Percentiles rank a stretch among this genome's conserved stretches.
Evolutionary conservation across 371 early-diverging fungal genomes (phyloP).

Genomic region (Choanephora cucurbitarum): DNA sequence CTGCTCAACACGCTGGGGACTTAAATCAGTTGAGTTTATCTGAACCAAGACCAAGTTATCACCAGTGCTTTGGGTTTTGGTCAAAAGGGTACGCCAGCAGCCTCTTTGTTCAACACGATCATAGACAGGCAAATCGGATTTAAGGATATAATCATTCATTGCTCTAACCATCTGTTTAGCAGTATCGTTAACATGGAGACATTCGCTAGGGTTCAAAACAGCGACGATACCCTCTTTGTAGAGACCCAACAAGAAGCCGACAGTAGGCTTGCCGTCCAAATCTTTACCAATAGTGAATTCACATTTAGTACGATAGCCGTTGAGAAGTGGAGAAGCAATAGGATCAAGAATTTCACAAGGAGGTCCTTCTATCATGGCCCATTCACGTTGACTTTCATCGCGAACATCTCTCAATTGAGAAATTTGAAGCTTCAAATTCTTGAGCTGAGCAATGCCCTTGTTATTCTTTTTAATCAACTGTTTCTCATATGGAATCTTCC

Average conservation of each 20-base stretch:
- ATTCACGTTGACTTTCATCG: conserved; percentile 4
- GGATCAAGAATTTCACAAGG: conserved; percentile 51
- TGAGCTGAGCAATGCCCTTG: conserved; percentile 12
- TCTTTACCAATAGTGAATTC: conserved; percentile 79
- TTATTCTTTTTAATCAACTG: conserved; percentile 32
- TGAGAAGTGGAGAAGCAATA: conserved; percentile 64
- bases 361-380: conserved; percentile 22
- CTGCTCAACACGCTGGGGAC: conserved; percentile 36
- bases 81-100: conserved; percentile 68
- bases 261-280: conserved; percentile 52
- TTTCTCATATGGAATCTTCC: conserved; percentile 26
- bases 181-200: conserved; percentile 54
- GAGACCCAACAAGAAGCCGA: conserved; percentile 76
- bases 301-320: conserved; percentile 80
- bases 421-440: conserved; percentile 26
- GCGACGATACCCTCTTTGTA: conserved; percentile 63
- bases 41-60: conserved; percentile 66
- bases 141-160: conserved; percentile 54
- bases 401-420: conserved; percentile 24
- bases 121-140: conserved; percentile 56
- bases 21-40: conserved; percentile 49
- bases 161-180: conserved; percentile 57
- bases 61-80: conserved; percentile 62
- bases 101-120: conserved; percentile 63
- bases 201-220: conserved; percentile 54